A percentile compares a stretch with the other conserved stretches of the same genome.
Conservation (phyloP, 768 basidiomycete species). For the Mycena maculata region DNA sequence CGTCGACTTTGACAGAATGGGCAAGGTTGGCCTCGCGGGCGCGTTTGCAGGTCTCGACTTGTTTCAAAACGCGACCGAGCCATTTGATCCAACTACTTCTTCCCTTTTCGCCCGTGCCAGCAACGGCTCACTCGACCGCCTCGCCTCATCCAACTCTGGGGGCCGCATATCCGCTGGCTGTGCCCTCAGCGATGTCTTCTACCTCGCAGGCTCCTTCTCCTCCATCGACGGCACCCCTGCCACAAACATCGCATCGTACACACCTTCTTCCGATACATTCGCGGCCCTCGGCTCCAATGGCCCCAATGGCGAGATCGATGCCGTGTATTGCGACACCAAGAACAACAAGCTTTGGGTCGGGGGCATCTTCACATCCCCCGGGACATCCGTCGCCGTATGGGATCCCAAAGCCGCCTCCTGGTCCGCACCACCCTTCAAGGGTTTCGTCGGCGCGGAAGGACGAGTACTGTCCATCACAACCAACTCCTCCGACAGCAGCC, state of each 20-base stretch:
- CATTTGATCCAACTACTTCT: conserved; percentile 78
- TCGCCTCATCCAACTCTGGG: conserved; percentile 85
- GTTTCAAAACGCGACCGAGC: conserved; percentile 66
- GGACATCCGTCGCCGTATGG: conserved; percentile 78
- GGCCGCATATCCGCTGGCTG: conserved; percentile 84
- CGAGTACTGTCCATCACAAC: conserved; percentile 81
- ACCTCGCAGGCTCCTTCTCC: conserved; percentile 87
- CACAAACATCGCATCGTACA: conserved; percentile 83
- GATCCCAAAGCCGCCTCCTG: conserved; percentile 72
- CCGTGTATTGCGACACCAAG: conserved; percentile 81
- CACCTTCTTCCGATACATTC: conserved; percentile 66
- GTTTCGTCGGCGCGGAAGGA: conserved; percentile 76
- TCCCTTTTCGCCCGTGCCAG: conserved; percentile 75
- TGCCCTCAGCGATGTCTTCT: conserved; percentile 73
- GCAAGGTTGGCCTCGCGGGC: conserved; percentile 88
- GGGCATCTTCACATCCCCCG: conserved; percentile 78
- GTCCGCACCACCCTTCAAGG: conserved; percentile 84
- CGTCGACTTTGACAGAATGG: conserved; percentile 87
- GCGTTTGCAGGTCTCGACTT: conserved; percentile 89
- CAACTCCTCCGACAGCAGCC: conserved; percentile 74
- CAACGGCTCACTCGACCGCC: conserved; percentile 72
- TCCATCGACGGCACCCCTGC: conserved; percentile 70
- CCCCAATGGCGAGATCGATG: conserved; percentile 78
- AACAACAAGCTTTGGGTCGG: conserved; percentile 81
- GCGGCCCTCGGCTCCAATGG: conserved; percentile 73